phyloP scores from a whole-genome alignment of 768 basidiomycete species.

The Phaeotremella skinneri region DNA sequence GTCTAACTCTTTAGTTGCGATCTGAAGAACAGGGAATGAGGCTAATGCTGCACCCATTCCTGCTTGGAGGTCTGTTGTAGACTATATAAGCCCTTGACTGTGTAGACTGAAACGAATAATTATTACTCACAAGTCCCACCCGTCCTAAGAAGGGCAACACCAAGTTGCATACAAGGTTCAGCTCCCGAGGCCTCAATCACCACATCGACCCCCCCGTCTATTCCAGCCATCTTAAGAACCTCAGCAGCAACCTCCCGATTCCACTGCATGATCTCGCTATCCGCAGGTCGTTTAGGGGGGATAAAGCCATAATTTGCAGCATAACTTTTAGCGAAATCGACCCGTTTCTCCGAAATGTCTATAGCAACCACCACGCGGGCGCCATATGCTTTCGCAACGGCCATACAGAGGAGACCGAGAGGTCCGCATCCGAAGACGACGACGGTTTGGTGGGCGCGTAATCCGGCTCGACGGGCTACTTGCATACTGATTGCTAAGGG shows the following conservation, averaged over 20 bases:
- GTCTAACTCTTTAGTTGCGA: background rate
- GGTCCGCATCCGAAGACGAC: conserved; percentile 6
- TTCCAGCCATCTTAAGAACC: conserved; percentile 42
- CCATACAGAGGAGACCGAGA: conserved; percentile 4
- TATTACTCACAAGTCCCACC: background rate
- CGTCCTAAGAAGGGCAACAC: background rate
- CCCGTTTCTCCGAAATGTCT: background rate
- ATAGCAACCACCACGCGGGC: background rate
- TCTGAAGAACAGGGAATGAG: background rate
- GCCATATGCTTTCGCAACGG: conserved; percentile 5
- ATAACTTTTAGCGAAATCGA: background rate
- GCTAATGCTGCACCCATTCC: background rate
- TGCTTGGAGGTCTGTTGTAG: background rate
- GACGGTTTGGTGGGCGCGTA: conserved; percentile 13
- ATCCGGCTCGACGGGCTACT: conserved; percentile 4
- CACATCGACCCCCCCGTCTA: background rate
- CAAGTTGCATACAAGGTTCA: background rate
- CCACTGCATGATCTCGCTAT: conserved; percentile 4
- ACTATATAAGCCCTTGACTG: background rate
- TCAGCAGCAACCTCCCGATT: background rate
- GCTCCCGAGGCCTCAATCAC: background rate
- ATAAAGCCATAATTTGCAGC: background rate
- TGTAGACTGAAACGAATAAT: no score
- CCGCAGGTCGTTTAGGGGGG: background rate
- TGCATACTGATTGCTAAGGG: conserved; percentile 9